phyloP scores from a whole-genome alignment of 371 early-diverging fungal genomes.

The Mucor circinelloides region DNA sequence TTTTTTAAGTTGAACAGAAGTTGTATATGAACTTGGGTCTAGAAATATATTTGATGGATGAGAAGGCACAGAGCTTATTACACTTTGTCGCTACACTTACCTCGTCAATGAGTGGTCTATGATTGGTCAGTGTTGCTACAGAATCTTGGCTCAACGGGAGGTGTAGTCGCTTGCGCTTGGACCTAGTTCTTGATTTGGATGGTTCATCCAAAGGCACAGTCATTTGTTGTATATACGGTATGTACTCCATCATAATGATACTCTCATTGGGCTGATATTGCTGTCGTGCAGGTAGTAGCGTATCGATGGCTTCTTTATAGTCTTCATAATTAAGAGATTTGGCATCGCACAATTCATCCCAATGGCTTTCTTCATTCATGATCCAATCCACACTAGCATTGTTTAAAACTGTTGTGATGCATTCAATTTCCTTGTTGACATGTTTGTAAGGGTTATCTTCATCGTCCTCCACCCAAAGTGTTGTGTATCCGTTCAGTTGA shows the following conservation, averaged over 20 bases:
- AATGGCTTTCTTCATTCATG: background rate
- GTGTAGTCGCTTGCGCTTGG: conserved; percentile 18
- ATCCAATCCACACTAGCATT: background rate
- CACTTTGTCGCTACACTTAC: conserved; percentile 9
- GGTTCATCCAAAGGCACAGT: background rate
- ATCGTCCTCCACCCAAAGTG: conserved; percentile 1
- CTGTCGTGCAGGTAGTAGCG: background rate
- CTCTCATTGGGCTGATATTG: conserved; percentile 4
- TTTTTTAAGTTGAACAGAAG: background rate
- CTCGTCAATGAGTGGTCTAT: conserved; percentile 11
- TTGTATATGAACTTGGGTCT: conserved; percentile 15
- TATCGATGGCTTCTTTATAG: conserved; percentile 15
- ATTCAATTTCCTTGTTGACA: background rate
- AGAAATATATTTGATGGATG: background rate
- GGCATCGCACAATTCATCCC: background rate
- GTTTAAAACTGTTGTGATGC: background rate
- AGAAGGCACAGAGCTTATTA: background rate
- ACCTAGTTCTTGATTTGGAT: conserved; percentile 6
- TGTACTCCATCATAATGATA: conserved; percentile 19
- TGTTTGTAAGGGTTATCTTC: background rate
- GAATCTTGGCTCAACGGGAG: conserved; percentile 16
- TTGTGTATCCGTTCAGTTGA: conserved; percentile 17
- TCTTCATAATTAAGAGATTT: background rate
- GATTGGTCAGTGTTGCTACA: background rate
- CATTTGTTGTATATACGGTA: conserved; percentile 24